phyloP scores from a whole-genome alignment of 208 protist genomes.

The Crithidia acanthocephali region DNA sequence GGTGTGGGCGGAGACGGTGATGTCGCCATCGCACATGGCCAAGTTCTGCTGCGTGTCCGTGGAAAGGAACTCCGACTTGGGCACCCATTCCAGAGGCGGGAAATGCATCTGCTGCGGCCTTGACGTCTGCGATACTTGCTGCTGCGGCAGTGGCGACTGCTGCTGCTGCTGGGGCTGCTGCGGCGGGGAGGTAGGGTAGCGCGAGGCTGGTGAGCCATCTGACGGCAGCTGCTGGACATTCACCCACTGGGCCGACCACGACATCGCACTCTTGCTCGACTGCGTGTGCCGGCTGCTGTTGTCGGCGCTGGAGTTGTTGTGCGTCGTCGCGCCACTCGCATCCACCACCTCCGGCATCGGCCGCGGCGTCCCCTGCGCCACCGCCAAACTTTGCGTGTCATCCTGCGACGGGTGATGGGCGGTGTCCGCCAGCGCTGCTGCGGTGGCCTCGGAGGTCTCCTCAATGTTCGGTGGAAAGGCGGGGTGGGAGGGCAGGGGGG shows the following conservation, averaged over 20 bases:
- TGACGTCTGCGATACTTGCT: not conserved
- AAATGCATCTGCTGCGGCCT: conserved; percentile 1
- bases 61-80: conserved; percentile 30
- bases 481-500: not conserved
- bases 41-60: conserved; percentile 29
- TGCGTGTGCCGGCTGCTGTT: conserved; percentile 16
- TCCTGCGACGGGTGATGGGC: not conserved
- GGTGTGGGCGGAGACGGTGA: conserved; percentile 28
- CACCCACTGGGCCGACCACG: conserved; percentile 22
- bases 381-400: not conserved
- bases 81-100: conserved; percentile 12
- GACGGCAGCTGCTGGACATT: conserved; percentile 1
- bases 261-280: conserved; percentile 12
- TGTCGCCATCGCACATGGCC: conserved; percentile 36
- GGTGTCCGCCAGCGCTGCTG: not conserved
- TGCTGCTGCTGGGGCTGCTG: not conserved
- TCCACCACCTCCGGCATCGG: not conserved
- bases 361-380: not conserved
- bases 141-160: not conserved
- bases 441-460: not conserved
- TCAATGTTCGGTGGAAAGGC: not conserved
- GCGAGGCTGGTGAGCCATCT: not conserved
- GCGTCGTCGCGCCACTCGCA: not conserved
- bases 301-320: conserved; percentile 16
- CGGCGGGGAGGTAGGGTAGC: not conserved